Conservation (phyloP, 2,329 filamentous ascomycete species). For the Pseudocercospora macadamiae region DNA sequence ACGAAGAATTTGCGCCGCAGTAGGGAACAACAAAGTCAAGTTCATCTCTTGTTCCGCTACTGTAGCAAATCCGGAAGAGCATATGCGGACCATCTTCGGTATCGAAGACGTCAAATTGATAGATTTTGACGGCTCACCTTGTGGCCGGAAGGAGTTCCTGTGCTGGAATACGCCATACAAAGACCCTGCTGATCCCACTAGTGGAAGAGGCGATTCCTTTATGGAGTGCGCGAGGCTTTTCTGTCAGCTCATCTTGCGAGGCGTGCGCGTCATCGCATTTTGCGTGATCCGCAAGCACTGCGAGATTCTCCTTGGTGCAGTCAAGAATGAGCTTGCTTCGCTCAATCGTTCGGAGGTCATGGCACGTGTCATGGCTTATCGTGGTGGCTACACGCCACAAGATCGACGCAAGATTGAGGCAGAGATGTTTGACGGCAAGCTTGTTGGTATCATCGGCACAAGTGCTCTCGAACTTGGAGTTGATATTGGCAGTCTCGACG, state of each 20-base stretch:
- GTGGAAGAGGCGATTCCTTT: constrained; percentile 80
- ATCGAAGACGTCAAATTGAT: constrained; percentile 78
- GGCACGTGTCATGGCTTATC: constrained; percentile 87
- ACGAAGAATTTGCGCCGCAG: constrained; percentile 81
- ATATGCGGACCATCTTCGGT: constrained; percentile 94
- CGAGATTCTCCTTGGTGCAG: constrained; percentile 77
- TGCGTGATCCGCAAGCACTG: constrained; percentile 86
- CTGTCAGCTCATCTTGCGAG: constrained; percentile 83
- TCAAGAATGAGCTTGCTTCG: constrained; percentile 74
- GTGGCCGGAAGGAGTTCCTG: constrained; percentile 88
- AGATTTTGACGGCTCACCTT: constrained; percentile 90
- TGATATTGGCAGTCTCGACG: constrained; percentile 92
- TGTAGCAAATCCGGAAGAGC: constrained; percentile 85
- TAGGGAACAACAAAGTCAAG: constrained; percentile 81
- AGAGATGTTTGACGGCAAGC: constrained; percentile 95
- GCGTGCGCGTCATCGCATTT: constrained; percentile 90
- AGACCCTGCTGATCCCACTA: constrained; percentile 82
- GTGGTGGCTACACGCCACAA: constrained; percentile 90
- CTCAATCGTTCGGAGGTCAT: constrained; percentile 76
- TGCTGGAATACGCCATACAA: constrained; percentile 98
- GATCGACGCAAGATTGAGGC: constrained; percentile 85
- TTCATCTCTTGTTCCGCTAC: constrained; percentile 98
- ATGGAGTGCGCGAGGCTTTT: constrained; percentile 88
- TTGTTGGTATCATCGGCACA: constrained; percentile 91
- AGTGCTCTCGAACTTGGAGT: constrained; percentile 91